Conservation (phyloP, 1,139 yeast species). For the Geotrichum histeridarum region DNA sequence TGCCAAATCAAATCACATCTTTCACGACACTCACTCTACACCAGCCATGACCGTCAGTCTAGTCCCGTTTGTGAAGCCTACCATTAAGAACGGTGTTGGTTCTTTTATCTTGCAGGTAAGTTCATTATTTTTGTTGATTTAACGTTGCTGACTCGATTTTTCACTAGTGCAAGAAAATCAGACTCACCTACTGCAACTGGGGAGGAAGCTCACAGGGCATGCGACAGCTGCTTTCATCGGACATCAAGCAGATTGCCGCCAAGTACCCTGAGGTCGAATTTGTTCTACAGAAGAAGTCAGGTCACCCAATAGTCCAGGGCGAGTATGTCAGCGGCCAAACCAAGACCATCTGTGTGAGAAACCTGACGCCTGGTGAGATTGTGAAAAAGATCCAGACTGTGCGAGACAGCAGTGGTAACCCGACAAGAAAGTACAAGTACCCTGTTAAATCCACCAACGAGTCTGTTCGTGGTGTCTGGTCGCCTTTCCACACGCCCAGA, state of each 20-base stretch:
- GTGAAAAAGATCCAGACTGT: conserved; percentile 50
- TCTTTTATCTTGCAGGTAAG: conserved; percentile 57
- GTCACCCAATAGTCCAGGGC: conserved; percentile 78
- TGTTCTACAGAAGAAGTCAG: conserved; percentile 61
- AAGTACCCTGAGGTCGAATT: conserved; percentile 65
- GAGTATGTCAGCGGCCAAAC: conserved; percentile 48
- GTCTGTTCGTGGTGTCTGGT: conserved; percentile 96
- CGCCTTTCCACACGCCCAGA: conserved; percentile 82
- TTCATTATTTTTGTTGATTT: neutral
- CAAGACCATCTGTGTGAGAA: conserved; percentile 60
- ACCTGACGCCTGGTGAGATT: conserved; percentile 50
- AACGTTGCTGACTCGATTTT: neutral
- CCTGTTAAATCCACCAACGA: conserved; percentile 75
- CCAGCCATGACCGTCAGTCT: conserved; percentile 28
- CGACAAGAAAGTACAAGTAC: conserved; percentile 53
- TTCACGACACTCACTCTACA: neutral
- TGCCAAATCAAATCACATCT: conserved; percentile 9
- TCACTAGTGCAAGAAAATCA: conserved; percentile 54
- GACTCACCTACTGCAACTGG: conserved; percentile 82
- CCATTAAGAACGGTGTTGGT: conserved; percentile 72
- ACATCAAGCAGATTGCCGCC: conserved; percentile 54
- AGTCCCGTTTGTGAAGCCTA: conserved; percentile 26
- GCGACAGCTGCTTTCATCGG: conserved; percentile 58
- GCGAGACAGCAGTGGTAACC: conserved; percentile 57
- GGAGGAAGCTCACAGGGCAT: conserved; percentile 92